A percentile compares a stretch with the other conserved stretches of the same genome.
Conservation (phyloP, 1,284 basidiomycete species). For the Austroboletus niveus region DNA sequence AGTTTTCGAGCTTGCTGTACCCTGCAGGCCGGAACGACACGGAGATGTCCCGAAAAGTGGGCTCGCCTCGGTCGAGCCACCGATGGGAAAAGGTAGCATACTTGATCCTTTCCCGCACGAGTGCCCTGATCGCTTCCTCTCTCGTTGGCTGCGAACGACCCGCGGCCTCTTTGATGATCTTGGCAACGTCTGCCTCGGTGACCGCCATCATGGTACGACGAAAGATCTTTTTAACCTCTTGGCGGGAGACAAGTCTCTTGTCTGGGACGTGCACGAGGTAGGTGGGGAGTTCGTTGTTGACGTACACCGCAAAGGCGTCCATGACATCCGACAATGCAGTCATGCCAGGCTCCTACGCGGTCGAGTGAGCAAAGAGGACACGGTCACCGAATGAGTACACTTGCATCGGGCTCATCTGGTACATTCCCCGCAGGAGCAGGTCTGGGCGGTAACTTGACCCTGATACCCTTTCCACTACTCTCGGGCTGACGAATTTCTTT, state of each 20-base stretch:
- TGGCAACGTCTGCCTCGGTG: constrained; percentile 27
- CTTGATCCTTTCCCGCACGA: constrained; percentile 51
- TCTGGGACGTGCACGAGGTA: constrained; percentile 30
- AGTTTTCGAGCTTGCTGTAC: constrained; percentile 27
- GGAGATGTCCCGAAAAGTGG: constrained; percentile 50
- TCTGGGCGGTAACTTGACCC: constrained; percentile 25
- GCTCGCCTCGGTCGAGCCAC: constrained; percentile 63
- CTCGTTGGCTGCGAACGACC: constrained; percentile 41
- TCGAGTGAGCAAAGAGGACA: constrained; percentile 2
- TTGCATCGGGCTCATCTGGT: constrained; percentile 12
- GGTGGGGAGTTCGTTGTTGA: constrained; percentile 32
- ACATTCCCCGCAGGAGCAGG: constrained; percentile 1
- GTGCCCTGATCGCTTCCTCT: constrained; percentile 25
- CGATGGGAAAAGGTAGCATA: constrained; percentile 55
- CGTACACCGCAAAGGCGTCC: constrained; percentile 18
- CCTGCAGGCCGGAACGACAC: constrained; percentile 31
- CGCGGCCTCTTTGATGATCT: constrained; percentile 34
- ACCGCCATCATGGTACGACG: constrained; percentile 24
- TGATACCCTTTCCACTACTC: constrained; percentile 27
- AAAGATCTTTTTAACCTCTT: constrained; percentile 32
- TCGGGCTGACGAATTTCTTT: constrained; percentile 16
- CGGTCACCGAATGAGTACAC: neutral
- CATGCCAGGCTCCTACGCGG: constrained; percentile 15
- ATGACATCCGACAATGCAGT: constrained; percentile 26
- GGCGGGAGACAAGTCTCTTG: constrained; percentile 28